Conservation (phyloP, 305 asterid species). For the Stenogyne calaminthoides region DNA sequence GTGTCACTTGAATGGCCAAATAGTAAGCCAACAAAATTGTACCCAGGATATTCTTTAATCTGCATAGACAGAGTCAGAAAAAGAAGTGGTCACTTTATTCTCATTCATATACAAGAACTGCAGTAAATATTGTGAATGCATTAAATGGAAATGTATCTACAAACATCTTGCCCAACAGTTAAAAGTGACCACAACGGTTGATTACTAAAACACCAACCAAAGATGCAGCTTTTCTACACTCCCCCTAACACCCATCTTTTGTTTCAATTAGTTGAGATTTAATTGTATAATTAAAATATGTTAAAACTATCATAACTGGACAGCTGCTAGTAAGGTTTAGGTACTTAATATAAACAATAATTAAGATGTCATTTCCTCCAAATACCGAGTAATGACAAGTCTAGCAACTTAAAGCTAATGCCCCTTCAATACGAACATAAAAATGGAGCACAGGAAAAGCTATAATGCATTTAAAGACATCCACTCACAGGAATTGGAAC, state of each 20-base stretch:
- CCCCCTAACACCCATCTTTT: background rate
- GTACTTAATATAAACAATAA: background rate
- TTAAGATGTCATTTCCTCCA: background rate
- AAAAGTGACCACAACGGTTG: background rate
- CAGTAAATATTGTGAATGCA: conserved; percentile 2
- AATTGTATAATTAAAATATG: background rate
- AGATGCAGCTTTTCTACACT: conserved; percentile 3
- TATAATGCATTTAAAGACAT: conserved; percentile 18
- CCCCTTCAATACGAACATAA: background rate
- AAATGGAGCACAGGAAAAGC: background rate
- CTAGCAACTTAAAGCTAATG: background rate
- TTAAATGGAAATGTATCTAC: background rate
- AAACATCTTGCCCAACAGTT: conserved; percentile 11
- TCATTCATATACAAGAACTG: conserved; percentile 15
- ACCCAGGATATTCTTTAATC: conserved; percentile 78
- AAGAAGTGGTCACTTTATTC: conserved; percentile 27
- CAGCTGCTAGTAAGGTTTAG: conserved; percentile 17
- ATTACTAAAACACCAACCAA: background rate
- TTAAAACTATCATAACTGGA: conserved; percentile 9
- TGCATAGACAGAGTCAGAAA: conserved; percentile 46
- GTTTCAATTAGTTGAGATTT: conserved; percentile 4
- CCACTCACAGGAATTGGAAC: conserved; percentile 85
- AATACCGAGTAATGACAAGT: conserved; percentile 15
- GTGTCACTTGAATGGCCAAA: conserved; percentile 73
- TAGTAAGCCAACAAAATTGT: conserved; percentile 63